Evolutionary conservation across 148 eudicot species (phyloP).

Genomic region (Beta vulgaris): DNA sequence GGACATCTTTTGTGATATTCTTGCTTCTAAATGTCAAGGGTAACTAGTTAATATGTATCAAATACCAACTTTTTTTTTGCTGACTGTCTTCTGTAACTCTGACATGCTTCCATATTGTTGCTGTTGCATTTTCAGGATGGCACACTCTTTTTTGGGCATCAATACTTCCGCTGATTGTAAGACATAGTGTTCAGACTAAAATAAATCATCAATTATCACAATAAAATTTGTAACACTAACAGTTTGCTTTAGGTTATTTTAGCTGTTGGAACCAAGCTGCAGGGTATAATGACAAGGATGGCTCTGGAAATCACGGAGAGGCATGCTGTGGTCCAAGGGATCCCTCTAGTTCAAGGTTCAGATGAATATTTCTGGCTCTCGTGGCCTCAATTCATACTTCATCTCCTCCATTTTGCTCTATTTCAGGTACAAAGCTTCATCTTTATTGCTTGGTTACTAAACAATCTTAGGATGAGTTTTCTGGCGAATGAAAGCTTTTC

Average conservation of each 20-base stretch:
- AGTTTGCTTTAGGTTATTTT: conserved; percentile 54
- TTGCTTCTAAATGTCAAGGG: conserved; percentile 77
- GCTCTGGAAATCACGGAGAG: conserved; percentile 83
- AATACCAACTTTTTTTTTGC: background rate
- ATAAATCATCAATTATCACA: background rate
- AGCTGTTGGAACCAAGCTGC: conserved; percentile 94
- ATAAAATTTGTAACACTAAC: background rate
- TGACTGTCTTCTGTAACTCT: background rate
- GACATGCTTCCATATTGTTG: background rate
- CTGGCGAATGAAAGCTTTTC: background rate
- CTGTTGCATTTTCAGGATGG: conserved; percentile 55
- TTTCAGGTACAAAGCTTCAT: conserved; percentile 57
- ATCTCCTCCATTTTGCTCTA: conserved; percentile 72
- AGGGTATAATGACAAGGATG: conserved; percentile 72
- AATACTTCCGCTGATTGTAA: conserved; percentile 67
- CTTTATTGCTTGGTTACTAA: background rate
- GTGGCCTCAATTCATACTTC: conserved; percentile 68
- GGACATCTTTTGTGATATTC: conserved; percentile 80
- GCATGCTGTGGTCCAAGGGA: conserved; percentile 89
- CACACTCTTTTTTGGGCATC: conserved; percentile 70
- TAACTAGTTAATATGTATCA: conserved; percentile 28
- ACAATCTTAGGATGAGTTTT: background rate
- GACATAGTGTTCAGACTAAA: conserved; percentile 16
- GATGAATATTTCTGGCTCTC: conserved; percentile 85
- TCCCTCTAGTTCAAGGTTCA: conserved; percentile 88